Evolutionary conservation across 1,284 basidiomycete species (phyloP), one percentile per base, ranked within the genome.

Genomic region (Cryptococcus floricola): DNA sequence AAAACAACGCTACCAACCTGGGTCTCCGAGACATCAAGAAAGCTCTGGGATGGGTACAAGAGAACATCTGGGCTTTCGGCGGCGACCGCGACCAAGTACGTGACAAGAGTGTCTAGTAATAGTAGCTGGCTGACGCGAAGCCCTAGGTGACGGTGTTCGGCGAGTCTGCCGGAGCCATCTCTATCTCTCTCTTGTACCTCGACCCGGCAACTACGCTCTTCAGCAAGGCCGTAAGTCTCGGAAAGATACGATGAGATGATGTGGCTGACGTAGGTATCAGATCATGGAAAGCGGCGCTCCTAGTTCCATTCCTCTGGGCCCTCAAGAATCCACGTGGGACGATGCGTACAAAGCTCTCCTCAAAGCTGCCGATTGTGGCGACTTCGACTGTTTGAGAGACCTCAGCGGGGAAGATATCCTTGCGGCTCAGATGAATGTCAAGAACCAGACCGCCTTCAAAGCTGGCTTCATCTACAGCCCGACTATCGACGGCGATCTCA

Each of bases 1-100:
- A 66, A 34, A 67, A 70, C 41, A 60, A 62, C 2, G 72, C 71
- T 1, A 68, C 65, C 18, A 78, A 78, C 52, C 63, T 75, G 23
- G 78, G 77, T 16, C 52, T 78, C 23, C 60, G 64, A 46, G 81
- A 82, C 59, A 78, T 81, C 55, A 67, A 74, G 5, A 66, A 77
- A 18, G 79, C 75, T 1, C 67, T 83, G 5, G 64, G 79, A 56
- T 83, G 81, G 81, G 75, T 82, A 0, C 75, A 78, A 39, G 51
- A 75, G 53, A 75, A 81, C 58, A 79, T 82, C 50, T 62, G 63
- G 37, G 65, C 67, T 2, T 81, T 81, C 54, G 81, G 81, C 4
- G 81, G 81, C n/a, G 75, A 81, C 60, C 63, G 67, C 12, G 53
- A 58, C 27, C 76, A 78, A 59, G 76, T 74, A 3, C 37, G 56